Evolutionary conservation across 805 yeast species (phyloP), one percentile per base, ranked within the genome.

Genomic region (Groenewaldozyma salmanticensis): DNA sequence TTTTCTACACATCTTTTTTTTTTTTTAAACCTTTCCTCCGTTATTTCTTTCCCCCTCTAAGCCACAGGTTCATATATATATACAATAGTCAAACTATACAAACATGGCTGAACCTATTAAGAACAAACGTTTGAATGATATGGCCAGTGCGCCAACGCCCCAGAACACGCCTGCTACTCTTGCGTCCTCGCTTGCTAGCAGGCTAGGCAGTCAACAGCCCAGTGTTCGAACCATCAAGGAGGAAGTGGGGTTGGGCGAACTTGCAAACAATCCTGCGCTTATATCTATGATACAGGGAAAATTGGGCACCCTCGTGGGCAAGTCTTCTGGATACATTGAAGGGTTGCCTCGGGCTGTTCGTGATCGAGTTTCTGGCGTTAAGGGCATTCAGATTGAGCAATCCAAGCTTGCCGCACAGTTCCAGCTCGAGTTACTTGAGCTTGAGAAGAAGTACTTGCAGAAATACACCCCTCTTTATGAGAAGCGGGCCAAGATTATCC

Each of bases 151-250:
- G 4, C 98, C 98, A 35, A 92, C 98, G 1, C 98, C 98, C 4
- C 98, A 92, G 60, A 92, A 92, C 71, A 92, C 98, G 1, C 98
- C 98, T 13, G 84, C 97, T 3, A 78, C 90, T 27, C 83, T 81
- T 29, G 78, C 77, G 46, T 79, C 88, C 18, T 83, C 78, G 57
- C 66, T 86, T 52, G 60, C 58, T 60, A 77, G 73, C 58, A 67
- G 71, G 42, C 59, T 58, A 22, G 46, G 51, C 59, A 41, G 39
- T 16, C 39, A 61, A 62, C 54, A 52, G 48, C 61, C 70, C 31
- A 50, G 61, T 42, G 67, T 78, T 38, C 77, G 85, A 39, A 85
- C 95, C 34, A 84, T 84, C 56, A 72, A 70, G 49, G 95, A 87
- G 59, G 82, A 76, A 49, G 80, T 44, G 20, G 55, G 48, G 35